Percentiles rank a stretch among this genome's conserved stretches.
Evolutionary conservation across 768 basidiomycete species (phyloP).

Genomic region (Hemileccinum rubropunctum): DNA sequence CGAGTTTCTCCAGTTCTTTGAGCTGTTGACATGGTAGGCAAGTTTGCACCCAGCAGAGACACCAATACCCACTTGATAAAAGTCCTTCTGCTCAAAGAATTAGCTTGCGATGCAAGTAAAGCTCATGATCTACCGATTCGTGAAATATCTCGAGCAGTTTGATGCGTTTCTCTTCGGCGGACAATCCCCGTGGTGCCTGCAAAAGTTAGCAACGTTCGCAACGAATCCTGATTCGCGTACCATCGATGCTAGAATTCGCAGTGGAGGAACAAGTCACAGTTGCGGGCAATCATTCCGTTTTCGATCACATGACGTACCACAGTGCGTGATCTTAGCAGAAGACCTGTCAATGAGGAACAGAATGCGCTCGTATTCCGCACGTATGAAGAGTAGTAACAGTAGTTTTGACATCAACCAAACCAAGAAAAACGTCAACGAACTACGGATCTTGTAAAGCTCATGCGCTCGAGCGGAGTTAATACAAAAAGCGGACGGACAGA

Average conservation of each 20-base stretch:
- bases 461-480: slow-evolving; percentile 5
- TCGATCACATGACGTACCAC: slow-evolving; percentile 27
- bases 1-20: slow-evolving; percentile 90
- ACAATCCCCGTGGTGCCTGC: slow-evolving; percentile 80
- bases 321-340: not conserved
- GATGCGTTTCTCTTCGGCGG: slow-evolving; percentile 85
- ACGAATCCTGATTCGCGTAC: slow-evolving; percentile 8
- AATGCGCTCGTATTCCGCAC: slow-evolving; percentile 28
- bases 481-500: slow-evolving; percentile 11
- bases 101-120: not conserved
- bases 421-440: slow-evolving; percentile 18
- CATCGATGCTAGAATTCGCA: slow-evolving; percentile 11
- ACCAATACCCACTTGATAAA: slow-evolving; percentile 54
- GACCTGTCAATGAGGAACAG: not conserved
- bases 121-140: slow-evolving; percentile 57
- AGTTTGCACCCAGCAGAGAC: not conserved
- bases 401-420: slow-evolving; percentile 17
- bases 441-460: slow-evolving; percentile 10
- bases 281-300: not conserved
- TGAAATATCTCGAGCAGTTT: slow-evolving; percentile 92
- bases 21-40: slow-evolving; percentile 41
- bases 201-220: not conserved
- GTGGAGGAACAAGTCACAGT: slow-evolving; percentile 1
- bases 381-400: slow-evolving; percentile 14
- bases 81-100: slow-evolving; percentile 61